Conservation (phyloP, 148 eudicot species). For the Vaccinium myrtillus region DNA sequence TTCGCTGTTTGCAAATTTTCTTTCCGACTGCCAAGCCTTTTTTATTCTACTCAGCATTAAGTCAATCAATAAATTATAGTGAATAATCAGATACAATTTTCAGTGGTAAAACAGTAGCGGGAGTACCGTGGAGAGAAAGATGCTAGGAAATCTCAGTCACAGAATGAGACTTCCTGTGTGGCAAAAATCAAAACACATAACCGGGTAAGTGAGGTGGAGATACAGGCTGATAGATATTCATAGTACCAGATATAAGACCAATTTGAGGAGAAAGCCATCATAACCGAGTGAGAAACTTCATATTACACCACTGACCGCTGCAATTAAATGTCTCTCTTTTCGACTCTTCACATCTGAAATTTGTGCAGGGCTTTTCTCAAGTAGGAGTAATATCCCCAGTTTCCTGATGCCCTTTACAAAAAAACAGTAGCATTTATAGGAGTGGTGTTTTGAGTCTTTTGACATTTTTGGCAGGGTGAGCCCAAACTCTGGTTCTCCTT, state of each 20-base stretch:
- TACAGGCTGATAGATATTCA: too few species aligned
- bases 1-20: too few species aligned
- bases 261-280: too few species aligned
- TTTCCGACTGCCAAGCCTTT: too few species aligned
- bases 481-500: not conserved
- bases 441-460: not conserved
- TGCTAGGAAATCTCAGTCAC: not conserved
- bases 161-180: not conserved
- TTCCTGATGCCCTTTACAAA: not conserved
- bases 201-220: too few species aligned
- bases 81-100: not conserved
- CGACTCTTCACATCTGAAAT: not conserved
- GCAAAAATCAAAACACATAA: too few species aligned
- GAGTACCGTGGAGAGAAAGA: not conserved
- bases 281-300: too few species aligned
- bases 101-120: not conserved
- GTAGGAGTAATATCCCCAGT: not conserved
- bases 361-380: not conserved
- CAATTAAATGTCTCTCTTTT: not conserved
- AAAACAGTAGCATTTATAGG: not conserved
- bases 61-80: not conserved
- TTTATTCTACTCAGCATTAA: too few species aligned
- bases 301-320: not conserved
- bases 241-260: too few species aligned
- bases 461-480: not conserved